Base-by-base conservation (phyloP, 106 monocot species). In the Dendrobium chrysotoxum region DNA sequence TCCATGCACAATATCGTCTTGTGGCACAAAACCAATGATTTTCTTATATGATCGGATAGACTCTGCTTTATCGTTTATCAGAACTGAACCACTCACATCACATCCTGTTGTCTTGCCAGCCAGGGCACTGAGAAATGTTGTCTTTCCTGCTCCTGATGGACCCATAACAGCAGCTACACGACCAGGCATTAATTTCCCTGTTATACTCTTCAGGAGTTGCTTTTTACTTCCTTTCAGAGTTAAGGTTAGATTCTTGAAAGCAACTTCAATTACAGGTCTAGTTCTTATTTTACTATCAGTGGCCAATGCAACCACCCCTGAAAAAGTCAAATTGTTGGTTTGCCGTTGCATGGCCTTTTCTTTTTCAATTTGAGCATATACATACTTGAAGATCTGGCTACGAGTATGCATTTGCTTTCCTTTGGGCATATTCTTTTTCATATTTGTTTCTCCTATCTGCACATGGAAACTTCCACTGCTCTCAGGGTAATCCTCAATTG, bases 1-100 rank as follows among this genome's bases (percentile, higher is more conserved):
- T 35, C 96, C 96, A 91, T 96, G 96, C 40, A 96, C 96, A 83
- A 96, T 90, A 81, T 96, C 96, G 86, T 96, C 96, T 86, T 96
- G 96, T 72, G 96, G 96, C 30, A 96, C 96, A 84, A 96, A 96
- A 28, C 96, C 93, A 78, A 96, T 96, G 42, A 96, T 96, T 83
- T 91, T 96, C 84, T 87, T 96, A 78, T 96, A 93, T 72, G 96
- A 85, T 75, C 83, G 82, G 77, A 96, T 82, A 25, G 89, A 84
- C 68, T 90, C 96, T 54, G 79, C 53, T 82, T 88, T 91, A 72
- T 91, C 96, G 87, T 96, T 96, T 84, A 93, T 87, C 45, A 96
- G 89, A 85, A 96, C 88, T 55, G 81, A 86, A 44, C 96, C 96
- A 79, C 28, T 87, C 84, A 81, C 84, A 81, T 93, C 84, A 54